Evolutionary conservation across 148 eudicot genomes (phyloP).

Genomic region (Rhododendron williamsianum): DNA sequence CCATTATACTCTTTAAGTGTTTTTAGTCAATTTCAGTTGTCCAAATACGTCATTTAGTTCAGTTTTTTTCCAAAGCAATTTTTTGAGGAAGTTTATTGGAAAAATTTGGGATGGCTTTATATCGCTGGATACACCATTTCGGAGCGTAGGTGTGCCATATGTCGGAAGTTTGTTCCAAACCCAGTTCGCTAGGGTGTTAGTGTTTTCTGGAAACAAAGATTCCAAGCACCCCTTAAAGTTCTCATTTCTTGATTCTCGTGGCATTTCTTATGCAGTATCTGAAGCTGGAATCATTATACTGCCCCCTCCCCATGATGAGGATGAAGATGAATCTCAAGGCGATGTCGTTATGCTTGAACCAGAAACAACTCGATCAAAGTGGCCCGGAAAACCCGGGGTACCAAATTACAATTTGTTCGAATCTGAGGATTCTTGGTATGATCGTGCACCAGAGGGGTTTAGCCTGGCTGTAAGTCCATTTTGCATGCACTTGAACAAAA

Average conservation of each 20-base stretch:
- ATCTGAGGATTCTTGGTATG: slow-evolving; percentile 80
- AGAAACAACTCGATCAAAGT: slow-evolving; percentile 44
- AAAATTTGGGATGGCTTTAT: neutral
- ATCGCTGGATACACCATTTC: neutral
- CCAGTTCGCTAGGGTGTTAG: neutral
- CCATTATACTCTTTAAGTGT: neutral
- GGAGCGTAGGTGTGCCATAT: neutral
- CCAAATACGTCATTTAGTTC: neutral
- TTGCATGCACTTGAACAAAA: neutral
- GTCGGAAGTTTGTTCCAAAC: neutral
- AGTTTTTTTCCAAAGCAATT: neutral
- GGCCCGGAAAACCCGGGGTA: slow-evolving; percentile 60
- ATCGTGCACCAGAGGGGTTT: slow-evolving; percentile 73
- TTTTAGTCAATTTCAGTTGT: slow-evolving; percentile 9
- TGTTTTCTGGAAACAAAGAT: neutral
- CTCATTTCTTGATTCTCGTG: neutral
- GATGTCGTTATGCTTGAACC: slow-evolving; percentile 30
- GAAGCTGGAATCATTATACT: slow-evolving; percentile 74
- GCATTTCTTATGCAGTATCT: slow-evolving; percentile 43
- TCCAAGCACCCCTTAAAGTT: neutral
- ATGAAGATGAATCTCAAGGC: slow-evolving; percentile 24
- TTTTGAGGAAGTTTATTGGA: neutral
- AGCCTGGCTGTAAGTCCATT: slow-evolving; percentile 55
- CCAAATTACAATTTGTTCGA: slow-evolving; percentile 46
- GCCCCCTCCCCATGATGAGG: slow-evolving; percentile 37